Base-by-base conservation (phyloP, 176 grass and related monocot genomes). In the Musa beccarii region DNA sequence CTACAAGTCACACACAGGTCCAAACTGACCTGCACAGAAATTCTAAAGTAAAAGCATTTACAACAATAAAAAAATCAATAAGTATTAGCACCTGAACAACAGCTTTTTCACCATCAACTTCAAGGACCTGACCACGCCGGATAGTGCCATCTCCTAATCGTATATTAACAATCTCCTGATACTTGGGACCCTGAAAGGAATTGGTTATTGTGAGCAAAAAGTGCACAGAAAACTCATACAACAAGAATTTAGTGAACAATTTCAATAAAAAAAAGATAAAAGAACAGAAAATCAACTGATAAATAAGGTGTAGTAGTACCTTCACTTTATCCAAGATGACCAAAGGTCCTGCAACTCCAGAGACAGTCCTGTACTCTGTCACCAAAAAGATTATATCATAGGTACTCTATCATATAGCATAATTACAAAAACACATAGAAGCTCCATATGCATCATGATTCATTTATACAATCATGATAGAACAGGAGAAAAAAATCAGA, bases 311-410 rank as follows among this genome's bases (percentile, higher is more conserved):
- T 21, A 21, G 65, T 75, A 62, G 25, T 63, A 97, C 94, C 90
- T 97, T 97, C 78, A 97, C 94, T 97, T 97, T 97, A 2, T 97
- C 94, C 90, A 97, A 82, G 72, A 97, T 97, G 81, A 97, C 94
- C 54, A 97, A 75, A 84, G 94, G 94, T 82, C 94, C 94, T 15
- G 94, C 94, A 54, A 97, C 94, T 79, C 94, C 94, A 85, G 94
- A 97, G 52, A 97, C 84, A 11, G 94, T 97, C 75, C 94, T 97
- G 86, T 97, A 97, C 82, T 97, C 94, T 97, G 82, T 76, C 86
- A 66, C 14, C 43, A 19, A 49, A 71, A 71, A 71, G 21, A 12
- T 63, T 11, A 75, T 1, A 7, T 19, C 62, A 65, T 52, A 70
- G 51, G 51, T 11, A 49, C 43, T 12, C 7, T 12, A 50, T 11